These are phyloP conservation scores for Alternaria solani DNA, from an alignment of 2,329 filamentous ascomycete genomes.

Conservation along the genomic window DNA sequence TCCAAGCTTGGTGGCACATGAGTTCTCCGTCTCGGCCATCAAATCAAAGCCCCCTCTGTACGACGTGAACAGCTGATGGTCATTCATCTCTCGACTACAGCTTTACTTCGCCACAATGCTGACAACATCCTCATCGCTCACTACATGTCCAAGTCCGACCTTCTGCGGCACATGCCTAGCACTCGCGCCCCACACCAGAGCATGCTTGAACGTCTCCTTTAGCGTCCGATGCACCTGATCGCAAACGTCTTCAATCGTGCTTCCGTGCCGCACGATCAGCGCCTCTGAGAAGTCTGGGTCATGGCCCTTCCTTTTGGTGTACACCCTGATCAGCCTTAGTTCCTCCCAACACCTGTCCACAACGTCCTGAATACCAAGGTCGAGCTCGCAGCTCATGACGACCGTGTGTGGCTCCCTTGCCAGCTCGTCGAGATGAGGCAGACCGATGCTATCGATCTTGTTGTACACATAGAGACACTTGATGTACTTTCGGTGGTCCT, in stretches of 20 bases:
- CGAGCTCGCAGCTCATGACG: slow-evolving; percentile 97
- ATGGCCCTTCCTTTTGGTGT: slow-evolving; percentile 85
- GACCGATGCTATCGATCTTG: slow-evolving; percentile 95
- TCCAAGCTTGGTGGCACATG: background rate
- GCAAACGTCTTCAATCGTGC: slow-evolving; percentile 95
- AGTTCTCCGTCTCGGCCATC: background rate
- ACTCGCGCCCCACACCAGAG: slow-evolving; percentile 95
- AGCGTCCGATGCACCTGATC: slow-evolving; percentile 91
- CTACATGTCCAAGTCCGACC: slow-evolving; percentile 83
- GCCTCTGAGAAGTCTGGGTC: slow-evolving; percentile 92
- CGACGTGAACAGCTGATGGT: background rate
- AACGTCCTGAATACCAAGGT: slow-evolving; percentile 91
- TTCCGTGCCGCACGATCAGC: slow-evolving; percentile 87
- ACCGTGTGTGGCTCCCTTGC: slow-evolving; percentile 92
- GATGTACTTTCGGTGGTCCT: slow-evolving; percentile 98
- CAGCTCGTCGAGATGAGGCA: slow-evolving; percentile 91
- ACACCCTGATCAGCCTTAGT: slow-evolving; percentile 85
- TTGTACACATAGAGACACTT: slow-evolving; percentile 96
- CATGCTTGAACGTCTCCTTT: slow-evolving; percentile 99
- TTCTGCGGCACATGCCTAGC: slow-evolving; percentile 93
- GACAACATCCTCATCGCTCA: slow-evolving; percentile 74
- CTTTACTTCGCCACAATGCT: slow-evolving; percentile 62
- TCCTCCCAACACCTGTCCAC: slow-evolving; percentile 96
- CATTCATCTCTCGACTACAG: background rate
- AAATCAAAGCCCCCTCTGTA: background rate